Evolutionary conservation across 2,329 filamentous ascomycete genomes (phyloP), one percentile per base, ranked within the genome.

Genomic region (Alternaria sp.): DNA sequence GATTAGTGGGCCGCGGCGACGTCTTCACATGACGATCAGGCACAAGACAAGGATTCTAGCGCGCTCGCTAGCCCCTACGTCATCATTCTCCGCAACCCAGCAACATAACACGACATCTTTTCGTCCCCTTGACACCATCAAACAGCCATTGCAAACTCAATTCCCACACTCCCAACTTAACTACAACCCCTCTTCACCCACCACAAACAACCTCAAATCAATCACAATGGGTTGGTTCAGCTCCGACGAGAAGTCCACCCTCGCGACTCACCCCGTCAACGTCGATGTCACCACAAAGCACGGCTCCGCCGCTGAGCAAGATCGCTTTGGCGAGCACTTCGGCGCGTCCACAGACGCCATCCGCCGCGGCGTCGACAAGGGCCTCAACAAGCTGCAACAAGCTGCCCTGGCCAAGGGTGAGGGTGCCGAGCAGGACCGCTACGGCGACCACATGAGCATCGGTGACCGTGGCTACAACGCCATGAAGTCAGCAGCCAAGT

Each of bases 251-350:
- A 73, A 73, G 69, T 68, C 66, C 53, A 30, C 52, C 7, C 15
- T 50, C 11, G 62, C 65, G 28, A 62, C 65, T 7, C 59, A 73
- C 60, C 71, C 71, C 19, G 57, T 67, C 60, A 73, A 73, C 60
- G 60, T 63, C 32, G 71, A 73, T 62, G 59, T 73, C 58, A 70
- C 69, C 52, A 68, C 67, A 47, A 67, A 70, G 32, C 62, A 65
- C 25, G 74, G 73, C 59, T 76, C 75, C 9, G 76, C 69, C 15
- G 73, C 76, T 12, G 76, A 78, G 64, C 75, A 77, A 60, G 76
- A 77, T 57, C 74, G 73, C 11, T 76, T 75, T 45, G 73, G 64
- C 44, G 55, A 65, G n/a, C 73, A 77, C 57, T 77, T 77, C 45
- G 65, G 66, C 15, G 61, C 69, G 19, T 68, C 70, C 7, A 67